A percentile compares a stretch with the other conserved stretches of the same genome.
These are phyloP conservation scores for Blastocystis sp. DNA, from an alignment of 352 stramenopile genomes.

Conservation along the genomic window DNA sequence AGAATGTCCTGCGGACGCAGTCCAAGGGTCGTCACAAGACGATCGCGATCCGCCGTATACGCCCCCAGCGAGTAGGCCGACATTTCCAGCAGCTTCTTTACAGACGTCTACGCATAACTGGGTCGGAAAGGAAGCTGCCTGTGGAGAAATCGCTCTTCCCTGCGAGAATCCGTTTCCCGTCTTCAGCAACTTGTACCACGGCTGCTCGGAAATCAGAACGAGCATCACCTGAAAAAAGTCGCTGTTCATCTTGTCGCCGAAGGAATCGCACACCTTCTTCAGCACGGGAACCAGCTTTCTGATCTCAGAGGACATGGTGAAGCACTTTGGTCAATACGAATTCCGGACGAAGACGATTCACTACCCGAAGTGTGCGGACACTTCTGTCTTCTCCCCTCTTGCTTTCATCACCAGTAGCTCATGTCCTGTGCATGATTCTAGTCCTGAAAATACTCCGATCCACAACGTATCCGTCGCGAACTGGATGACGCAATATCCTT, in stretches of 20 bases:
- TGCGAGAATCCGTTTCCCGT: background rate
- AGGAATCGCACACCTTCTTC: constrained; percentile 26
- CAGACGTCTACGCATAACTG: background rate
- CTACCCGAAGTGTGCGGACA: background rate
- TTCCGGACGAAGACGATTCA: background rate
- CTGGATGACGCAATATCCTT: background rate
- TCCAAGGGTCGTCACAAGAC: constrained; percentile 6
- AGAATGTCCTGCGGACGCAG: background rate
- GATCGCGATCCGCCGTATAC: constrained; percentile 1
- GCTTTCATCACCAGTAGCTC: background rate
- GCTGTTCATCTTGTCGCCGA: constrained; percentile 44
- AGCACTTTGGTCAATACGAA: too few relatives aligned
- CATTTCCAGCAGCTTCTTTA: constrained; percentile 43
- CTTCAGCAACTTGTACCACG: constrained; percentile 25
- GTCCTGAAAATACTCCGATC: too few relatives aligned
- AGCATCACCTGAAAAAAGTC: constrained; percentile 46
- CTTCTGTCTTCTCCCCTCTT: background rate
- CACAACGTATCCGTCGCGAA: background rate
- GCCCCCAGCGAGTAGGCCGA: constrained; percentile 43
- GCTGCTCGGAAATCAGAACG: constrained; percentile 42
- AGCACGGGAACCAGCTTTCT: constrained; percentile 29
- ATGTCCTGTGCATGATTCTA: too few relatives aligned
- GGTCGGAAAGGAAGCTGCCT: background rate
- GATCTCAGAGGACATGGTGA: background rate
- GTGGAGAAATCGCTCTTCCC: background rate